Evolutionary conservation across 257 asterid genomes (phyloP), one percentile per base, ranked within the genome.

Genomic region (Solanum pinnatisectum): DNA sequence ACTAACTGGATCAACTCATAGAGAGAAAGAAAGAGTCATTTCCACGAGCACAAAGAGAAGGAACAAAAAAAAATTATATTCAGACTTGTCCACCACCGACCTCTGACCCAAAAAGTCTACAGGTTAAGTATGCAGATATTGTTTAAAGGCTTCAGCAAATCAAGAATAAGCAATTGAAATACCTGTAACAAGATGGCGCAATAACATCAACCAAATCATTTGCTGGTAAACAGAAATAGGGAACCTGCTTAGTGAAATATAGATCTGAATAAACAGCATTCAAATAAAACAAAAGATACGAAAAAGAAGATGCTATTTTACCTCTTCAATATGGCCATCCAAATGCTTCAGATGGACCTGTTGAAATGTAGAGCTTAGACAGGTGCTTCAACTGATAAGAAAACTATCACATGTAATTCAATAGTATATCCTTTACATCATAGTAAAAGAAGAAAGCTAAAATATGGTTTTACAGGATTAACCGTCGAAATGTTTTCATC

Each of bases 131-230:
- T 44, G 35, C 39, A 79, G 35, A 70, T 86, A 71, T n/a, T 68
- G 27, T 78, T 71, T 36, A 44, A 46, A 77, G 67, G 12, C 87
- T 49, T 81, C 85, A 46, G 42, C 10, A 81, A 81, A 81, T 27
- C 68, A 67, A 83, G 79, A 90, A 84, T 68, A 68, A 83, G 60
- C 49, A 90, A 84, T 74, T 36, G 37, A 76, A 52, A 89, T 91
- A 97, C 99, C 99, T 97, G 93, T 96, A 97, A 94, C 99, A 97
- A 84, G 99, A 97, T 90, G 99, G 98, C 84, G 99, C 99, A 86
- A 97, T 97, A 89, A 93, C 99, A 93, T 97, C 98, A 46, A 95
- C 96, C 87, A 97, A 92, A 83, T 97, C 99, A 87, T 97, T 97
- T 79, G 99, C 99, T 89, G 99, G 99, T 90, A 97, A 96, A 93